Base-by-base conservation (phyloP, 2,329 filamentous ascomycete genomes). In the Hypoxylon sp. region DNA sequence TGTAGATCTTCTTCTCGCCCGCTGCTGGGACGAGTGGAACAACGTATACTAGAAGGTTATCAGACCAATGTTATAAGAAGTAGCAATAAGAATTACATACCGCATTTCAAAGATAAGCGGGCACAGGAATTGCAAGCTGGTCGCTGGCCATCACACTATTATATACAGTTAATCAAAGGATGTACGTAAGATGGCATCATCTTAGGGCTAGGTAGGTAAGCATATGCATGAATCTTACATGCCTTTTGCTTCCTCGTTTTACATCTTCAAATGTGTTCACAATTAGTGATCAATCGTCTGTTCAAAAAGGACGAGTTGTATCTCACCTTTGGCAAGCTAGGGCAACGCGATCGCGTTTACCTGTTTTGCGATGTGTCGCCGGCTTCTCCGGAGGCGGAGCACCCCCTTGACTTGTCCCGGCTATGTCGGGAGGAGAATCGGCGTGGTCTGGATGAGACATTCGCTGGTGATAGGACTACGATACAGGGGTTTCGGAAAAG, bases 231-330 rank as follows among this genome's bases (percentile, higher is more conserved):
- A 30, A 12, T 23, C 17, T 9, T 15, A 32, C 34, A 26, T 59
- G 65, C 64, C 49, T 67, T 67, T 37, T 67, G 64, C 45, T 67
- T 67, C 17, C 64, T 57, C 5, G 60, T 65, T 40, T 67, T 67
- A 50, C 64, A 67, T 21, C 64, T 63, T 48, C 49, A 13, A 23
- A 27, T 25, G 21, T 6, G 21, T 26, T 19, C 5, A 37, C n/a
- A 32, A 12, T 55, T 37, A 56, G 44, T 25, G 17, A 38, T 31
- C 35, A 12, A 12, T 19, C 34, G 5, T 12, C 15, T 5, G 4
- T 27, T 17, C 7, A 12, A 21, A 13, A 37, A 15, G 9, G 4
- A 27, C 12, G 26, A n/a, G 12, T 23, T 4, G 17, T 7, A 32
- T 48, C 42, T 31, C 12, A 59, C 55, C 55, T 57, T 42, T 65